Evolutionary conservation across 2,329 filamentous ascomycete species (phyloP).

Genomic region (Ceratocystis huliohia): DNA sequence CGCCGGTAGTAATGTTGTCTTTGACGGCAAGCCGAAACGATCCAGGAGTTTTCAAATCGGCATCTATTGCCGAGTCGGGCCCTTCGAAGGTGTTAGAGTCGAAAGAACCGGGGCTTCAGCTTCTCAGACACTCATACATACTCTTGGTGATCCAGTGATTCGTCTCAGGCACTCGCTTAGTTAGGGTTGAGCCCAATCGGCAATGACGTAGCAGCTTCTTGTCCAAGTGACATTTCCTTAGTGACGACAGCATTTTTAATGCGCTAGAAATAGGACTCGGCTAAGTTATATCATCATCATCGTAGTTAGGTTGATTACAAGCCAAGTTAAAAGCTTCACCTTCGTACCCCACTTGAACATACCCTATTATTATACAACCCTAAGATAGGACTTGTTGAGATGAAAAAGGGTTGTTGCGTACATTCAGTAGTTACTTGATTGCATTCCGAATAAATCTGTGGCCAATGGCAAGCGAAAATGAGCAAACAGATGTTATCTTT

Average conservation of each 20-base stretch:
- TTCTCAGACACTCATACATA: background rate
- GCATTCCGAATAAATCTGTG: no score
- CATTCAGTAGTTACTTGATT: background rate
- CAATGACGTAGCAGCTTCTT: background rate
- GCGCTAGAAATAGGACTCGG: background rate
- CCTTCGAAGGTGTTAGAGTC: background rate
- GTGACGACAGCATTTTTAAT: constrained; percentile 3
- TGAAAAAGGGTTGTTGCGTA: background rate
- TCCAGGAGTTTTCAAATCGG: background rate
- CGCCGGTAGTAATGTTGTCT: constrained; percentile 59
- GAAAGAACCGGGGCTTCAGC: background rate
- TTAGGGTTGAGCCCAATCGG: background rate
- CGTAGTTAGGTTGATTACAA: background rate
- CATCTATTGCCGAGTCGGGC: background rate
- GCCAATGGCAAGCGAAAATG: no score
- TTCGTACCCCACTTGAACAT: background rate
- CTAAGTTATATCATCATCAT: background rate
- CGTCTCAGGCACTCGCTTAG: background rate
- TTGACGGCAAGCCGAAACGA: constrained; percentile 50
- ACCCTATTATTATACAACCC: background rate
- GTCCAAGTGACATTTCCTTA: background rate
- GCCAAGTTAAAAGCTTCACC: background rate
- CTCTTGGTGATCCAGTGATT: constrained; percentile 16
- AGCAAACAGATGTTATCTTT: no score
- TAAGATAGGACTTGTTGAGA: background rate